phyloP scores from a whole-genome alignment of 2,329 filamentous ascomycete genomes.

The Colletotrichum sp. region DNA sequence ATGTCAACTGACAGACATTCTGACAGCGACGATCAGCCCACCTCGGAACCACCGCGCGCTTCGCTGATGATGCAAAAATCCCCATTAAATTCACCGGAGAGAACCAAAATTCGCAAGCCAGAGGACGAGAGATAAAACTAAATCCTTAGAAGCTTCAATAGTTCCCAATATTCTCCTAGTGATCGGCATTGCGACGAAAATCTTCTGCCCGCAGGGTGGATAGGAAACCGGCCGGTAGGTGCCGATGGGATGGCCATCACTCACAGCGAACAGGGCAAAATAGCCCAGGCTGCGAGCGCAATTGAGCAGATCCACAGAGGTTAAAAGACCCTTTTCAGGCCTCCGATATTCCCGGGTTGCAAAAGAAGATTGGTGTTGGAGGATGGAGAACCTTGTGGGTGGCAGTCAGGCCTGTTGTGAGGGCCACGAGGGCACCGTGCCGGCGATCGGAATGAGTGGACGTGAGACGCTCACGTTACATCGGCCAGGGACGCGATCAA shows the following conservation, averaged over 20 bases:
- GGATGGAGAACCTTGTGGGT: not conserved
- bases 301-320: not conserved
- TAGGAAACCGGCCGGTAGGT: not conserved
- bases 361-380: not conserved
- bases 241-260: not conserved
- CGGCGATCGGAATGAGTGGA: not conserved
- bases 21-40: not conserved
- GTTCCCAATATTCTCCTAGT: not conserved
- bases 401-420: not conserved
- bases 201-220: not conserved
- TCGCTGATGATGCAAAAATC: not conserved
- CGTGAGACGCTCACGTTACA: not conserved
- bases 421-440: not conserved
- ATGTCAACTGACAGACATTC: not conserved
- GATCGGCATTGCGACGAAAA: not conserved
- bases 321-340: not conserved
- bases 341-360: not conserved
- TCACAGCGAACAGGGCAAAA: not conserved
- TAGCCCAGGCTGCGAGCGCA: not conserved
- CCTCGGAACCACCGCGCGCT: not conserved
- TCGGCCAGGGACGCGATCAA: not conserved
- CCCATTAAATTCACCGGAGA: not conserved
- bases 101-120: not conserved
- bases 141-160: not conserved
- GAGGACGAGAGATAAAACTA: not conserved